Percentiles rank a stretch among this genome's conserved stretches.
phyloP scores from a whole-genome alignment of 2,329 filamentous ascomycete species.

The Aspergillus amoenus region DNA sequence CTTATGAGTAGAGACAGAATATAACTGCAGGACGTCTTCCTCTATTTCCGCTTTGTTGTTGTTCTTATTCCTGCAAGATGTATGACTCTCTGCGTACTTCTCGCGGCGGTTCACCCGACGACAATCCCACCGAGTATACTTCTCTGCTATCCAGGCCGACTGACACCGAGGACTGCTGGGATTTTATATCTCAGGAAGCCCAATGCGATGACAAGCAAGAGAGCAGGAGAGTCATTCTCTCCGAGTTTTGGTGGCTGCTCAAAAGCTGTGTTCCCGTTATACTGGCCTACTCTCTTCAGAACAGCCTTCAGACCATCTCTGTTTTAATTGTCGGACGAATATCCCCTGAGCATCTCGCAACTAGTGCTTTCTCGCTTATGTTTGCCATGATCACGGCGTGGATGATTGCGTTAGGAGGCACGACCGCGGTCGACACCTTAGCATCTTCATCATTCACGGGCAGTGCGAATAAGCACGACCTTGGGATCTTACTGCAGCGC shows the following conservation, averaged over 20 bases:
- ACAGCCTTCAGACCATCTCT: constrained; percentile 78
- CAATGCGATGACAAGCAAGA: constrained; percentile 38
- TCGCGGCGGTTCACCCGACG: neutral
- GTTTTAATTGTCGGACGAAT: constrained; percentile 78
- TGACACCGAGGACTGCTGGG: constrained; percentile 6
- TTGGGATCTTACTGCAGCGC: constrained; percentile 76
- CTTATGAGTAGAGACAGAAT: neutral
- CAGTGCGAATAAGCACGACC: constrained; percentile 72
- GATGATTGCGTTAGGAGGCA: constrained; percentile 82
- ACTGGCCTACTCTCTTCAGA: constrained; percentile 80
- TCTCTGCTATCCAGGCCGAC: constrained; percentile 27
- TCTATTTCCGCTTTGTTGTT: neutral
- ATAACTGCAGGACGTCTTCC: neutral
- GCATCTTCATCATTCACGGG: constrained; percentile 81
- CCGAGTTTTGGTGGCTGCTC: constrained; percentile 67
- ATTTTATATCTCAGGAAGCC: constrained; percentile 11
- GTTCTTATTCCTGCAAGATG: constrained; percentile 7
- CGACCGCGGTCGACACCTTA: constrained; percentile 81
- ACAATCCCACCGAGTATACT: constrained; percentile 26
- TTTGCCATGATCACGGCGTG: constrained; percentile 88
- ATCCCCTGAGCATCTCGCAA: constrained; percentile 76
- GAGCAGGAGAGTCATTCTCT: constrained; percentile 20
- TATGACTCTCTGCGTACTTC: constrained; percentile 1
- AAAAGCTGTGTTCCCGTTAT: constrained; percentile 75
- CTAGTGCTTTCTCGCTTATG: constrained; percentile 87